A percentile compares a stretch with the other conserved stretches of the same genome.
Conservation (phyloP, 2,329 filamentous ascomycete genomes). For the Ceratocystis destructans region DNA sequence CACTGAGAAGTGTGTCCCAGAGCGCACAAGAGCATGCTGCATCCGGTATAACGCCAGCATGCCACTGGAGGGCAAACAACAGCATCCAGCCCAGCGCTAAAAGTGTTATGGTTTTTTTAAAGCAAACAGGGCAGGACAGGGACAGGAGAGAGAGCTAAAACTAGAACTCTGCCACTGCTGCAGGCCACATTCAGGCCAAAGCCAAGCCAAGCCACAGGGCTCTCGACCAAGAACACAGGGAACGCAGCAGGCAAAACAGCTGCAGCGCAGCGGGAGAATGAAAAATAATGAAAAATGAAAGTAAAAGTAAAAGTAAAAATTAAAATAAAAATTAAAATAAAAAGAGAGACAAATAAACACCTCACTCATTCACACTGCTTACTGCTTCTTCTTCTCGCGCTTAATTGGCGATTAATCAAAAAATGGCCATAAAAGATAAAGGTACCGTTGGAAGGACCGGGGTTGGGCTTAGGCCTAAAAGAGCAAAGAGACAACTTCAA, state of each 20-base stretch:
- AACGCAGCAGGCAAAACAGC: neutral
- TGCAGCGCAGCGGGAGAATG: neutral
- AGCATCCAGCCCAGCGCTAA: no score
- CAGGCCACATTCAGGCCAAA: slow-evolving; percentile 3
- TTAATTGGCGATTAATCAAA: slow-evolving; percentile 1
- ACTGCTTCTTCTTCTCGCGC: neutral
- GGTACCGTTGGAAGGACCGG: neutral
- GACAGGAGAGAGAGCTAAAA: neutral
- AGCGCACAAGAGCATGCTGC: neutral
- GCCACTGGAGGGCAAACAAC: neutral
- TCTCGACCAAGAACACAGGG: neutral
- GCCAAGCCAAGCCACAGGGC: slow-evolving; percentile 2
- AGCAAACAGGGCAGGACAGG: neutral
- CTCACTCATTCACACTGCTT: neutral
- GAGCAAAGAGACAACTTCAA: neutral
- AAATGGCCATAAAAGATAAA: neutral
- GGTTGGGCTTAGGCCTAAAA: neutral
- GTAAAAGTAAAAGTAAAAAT: neutral
- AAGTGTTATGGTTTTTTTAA: neutral
- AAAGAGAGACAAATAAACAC: neutral
- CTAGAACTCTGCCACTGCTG: neutral
- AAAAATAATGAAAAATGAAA: neutral
- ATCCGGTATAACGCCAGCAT: neutral
- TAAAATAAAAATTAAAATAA: neutral
- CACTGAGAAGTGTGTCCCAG: neutral